phyloP scores from a whole-genome alignment of 495 filamentous ascomycete genomes.

The Paragyromitra xinjiangensis region DNA sequence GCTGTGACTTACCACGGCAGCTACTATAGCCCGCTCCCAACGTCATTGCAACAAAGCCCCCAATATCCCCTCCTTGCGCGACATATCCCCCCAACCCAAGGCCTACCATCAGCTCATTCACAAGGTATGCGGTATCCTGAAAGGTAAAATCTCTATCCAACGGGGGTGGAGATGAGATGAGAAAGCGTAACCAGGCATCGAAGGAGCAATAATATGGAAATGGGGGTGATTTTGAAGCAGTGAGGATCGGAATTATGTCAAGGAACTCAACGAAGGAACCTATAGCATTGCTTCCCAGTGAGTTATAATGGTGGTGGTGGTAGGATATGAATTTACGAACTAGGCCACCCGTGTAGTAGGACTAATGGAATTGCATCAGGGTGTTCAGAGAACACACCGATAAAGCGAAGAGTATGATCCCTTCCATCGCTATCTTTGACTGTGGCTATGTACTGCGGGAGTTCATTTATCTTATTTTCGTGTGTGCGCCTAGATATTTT shows the following conservation, averaged over 20 bases:
- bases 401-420: conserved; percentile 66
- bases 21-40: conserved; percentile 57
- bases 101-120: conserved; percentile 68
- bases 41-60: conserved; percentile 63
- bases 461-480: conserved; percentile 68
- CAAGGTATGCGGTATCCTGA: conserved; percentile 61
- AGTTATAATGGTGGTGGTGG: not conserved
- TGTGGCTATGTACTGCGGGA: conserved; percentile 68
- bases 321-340: conserved; percentile 49
- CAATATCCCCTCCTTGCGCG: conserved; percentile 73
- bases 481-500: conserved; percentile 59
- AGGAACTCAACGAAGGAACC: conserved; percentile 68
- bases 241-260: conserved; percentile 60
- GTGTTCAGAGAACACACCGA: conserved; percentile 68
- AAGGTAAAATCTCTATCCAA: conserved; percentile 63
- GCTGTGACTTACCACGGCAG: not conserved
- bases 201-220: conserved; percentile 72
- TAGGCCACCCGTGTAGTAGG: conserved; percentile 71
- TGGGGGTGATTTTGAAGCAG: conserved; percentile 64
- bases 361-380: conserved; percentile 68
- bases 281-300: conserved; percentile 17
- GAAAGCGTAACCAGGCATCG: conserved; percentile 69
- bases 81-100: conserved; percentile 71
- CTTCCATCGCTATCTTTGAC: conserved; percentile 62
- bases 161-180: conserved; percentile 68